phyloP scores from a whole-genome alignment of 495 filamentous ascomycete genomes.

The Lophiotrema nucula region DNA sequence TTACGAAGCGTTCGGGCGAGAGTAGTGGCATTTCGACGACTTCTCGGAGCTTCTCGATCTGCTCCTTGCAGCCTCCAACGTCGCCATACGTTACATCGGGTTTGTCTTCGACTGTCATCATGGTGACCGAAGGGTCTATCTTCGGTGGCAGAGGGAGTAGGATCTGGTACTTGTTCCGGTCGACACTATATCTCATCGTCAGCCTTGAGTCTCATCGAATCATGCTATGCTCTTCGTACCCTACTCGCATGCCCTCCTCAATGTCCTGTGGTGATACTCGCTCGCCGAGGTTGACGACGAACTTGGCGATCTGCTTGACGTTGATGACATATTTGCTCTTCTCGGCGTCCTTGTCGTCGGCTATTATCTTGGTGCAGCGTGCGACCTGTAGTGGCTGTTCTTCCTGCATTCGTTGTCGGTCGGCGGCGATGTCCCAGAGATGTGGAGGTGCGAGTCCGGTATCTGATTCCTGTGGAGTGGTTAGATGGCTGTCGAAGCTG shows the following conservation, averaged over 20 bases:
- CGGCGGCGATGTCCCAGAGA: conserved; percentile 97
- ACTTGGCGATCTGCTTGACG: conserved; percentile 99
- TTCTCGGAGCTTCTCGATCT: conserved; percentile 97
- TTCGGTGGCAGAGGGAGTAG: conserved; percentile 95
- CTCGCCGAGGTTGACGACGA: conserved; percentile 96
- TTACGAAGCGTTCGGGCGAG: conserved; percentile 94
- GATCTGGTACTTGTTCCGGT: conserved; percentile 98
- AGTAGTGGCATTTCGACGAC: conserved; percentile 97
- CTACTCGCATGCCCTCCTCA: conserved; percentile 94
- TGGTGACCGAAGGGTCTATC: conserved; percentile 97
- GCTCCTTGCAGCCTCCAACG: conserved; percentile 98
- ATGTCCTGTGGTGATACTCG: conserved; percentile 98
- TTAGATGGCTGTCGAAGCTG: conserved; percentile 31
- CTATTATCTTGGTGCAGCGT: conserved; percentile 98
- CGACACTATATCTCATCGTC: conserved; percentile 97
- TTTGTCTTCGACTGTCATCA: conserved; percentile 99
- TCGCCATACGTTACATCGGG: conserved; percentile 98
- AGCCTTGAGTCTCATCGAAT: too few species aligned
- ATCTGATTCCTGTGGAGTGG: conserved; percentile 76
- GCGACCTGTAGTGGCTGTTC: conserved; percentile 98
- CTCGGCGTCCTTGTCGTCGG: conserved; percentile 91
- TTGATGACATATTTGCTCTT: conserved; percentile 99
- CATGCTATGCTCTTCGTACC: too few species aligned
- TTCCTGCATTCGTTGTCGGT: conserved; percentile 96
- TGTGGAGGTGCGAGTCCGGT: conserved; percentile 96